Conservation (phyloP, 176 grass and related monocot species). For the Oropetium thomaeum region DNA sequence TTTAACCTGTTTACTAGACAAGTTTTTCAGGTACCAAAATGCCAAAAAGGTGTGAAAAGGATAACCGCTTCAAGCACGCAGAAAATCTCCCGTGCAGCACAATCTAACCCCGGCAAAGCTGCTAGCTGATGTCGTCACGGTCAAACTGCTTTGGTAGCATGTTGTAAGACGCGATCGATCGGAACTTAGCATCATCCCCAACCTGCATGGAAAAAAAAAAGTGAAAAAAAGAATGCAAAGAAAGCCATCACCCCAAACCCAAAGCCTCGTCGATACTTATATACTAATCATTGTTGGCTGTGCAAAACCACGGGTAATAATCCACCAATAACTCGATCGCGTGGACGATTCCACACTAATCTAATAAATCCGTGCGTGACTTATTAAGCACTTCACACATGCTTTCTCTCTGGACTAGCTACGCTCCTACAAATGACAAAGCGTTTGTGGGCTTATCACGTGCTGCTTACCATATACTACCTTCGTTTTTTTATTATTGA, state of each 20-base stretch:
- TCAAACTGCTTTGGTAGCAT: neutral
- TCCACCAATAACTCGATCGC: neutral
- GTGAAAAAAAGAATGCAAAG: neutral
- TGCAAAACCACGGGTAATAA: neutral
- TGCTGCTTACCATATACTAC: neutral
- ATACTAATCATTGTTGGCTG: neutral
- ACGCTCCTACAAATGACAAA: constrained; percentile 9
- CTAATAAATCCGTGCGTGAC: neutral
- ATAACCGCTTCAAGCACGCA: neutral
- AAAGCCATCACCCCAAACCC: neutral
- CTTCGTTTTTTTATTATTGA: too few species aligned
- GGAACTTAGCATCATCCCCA: neutral
- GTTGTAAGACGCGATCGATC: neutral
- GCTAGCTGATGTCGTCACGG: too few species aligned
- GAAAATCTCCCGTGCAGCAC: neutral
- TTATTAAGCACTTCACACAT: neutral
- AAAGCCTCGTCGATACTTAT: neutral
- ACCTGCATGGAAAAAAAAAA: neutral
- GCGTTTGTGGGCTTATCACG: neutral
- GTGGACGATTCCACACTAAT: neutral
- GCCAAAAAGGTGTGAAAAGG: neutral
- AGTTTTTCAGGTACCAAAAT: neutral
- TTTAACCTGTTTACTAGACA: neutral
- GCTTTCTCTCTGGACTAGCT: constrained; percentile 10
- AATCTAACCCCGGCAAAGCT: neutral